Base-by-base conservation (phyloP, 345 rosid species). In the Populus pruinosa region DNA sequence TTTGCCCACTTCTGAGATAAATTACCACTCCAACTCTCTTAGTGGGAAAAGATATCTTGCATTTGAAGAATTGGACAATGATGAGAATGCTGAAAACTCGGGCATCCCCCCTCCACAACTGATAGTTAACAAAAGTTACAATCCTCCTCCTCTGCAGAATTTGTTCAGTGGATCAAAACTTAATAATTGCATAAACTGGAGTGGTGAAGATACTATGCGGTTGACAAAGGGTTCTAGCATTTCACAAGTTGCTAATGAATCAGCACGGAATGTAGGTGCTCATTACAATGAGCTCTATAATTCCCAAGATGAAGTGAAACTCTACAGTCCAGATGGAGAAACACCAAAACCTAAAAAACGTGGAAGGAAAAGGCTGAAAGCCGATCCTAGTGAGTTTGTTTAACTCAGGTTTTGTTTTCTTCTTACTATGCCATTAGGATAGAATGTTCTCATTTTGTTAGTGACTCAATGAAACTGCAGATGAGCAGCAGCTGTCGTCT, bases 1-100 rank as follows among this genome's bases (percentile, higher is more conserved):
- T 77, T 79, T 94, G 83, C 64, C 93, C 33, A 77, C 82, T 76
- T 90, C 93, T 20, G 95, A 92, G 86, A 90, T 90, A 80, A 89
- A 89, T 39, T 89, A 90, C 84, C 92, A 88, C 56, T 76, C 91
- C 38, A 88, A 71, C 66, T 21, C 77, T 71, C 73, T 86, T 18
- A 73, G 79, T 39, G 85, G 93, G 77, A 86, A 86, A 83, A 92
- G 88, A 47, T 83, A 85, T 65, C 90, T 89, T 75, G 71, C 87
- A 50, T 91, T 90, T 73, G 93, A 89, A 80, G 93, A 93, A 47
- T 87, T 91, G 76, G 95, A 91, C 83, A 94, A 92, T 38, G 90
- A 87, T 73, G 93, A 88, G 53, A 84, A 83, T 27, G 53, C 41
- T 8, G 94, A 87, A 74, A 70, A 76, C 76, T 23, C 83, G 71